phyloP scores from a whole-genome alignment of 2,329 filamentous ascomycete species.

The Myrmaecium sp. region DNA sequence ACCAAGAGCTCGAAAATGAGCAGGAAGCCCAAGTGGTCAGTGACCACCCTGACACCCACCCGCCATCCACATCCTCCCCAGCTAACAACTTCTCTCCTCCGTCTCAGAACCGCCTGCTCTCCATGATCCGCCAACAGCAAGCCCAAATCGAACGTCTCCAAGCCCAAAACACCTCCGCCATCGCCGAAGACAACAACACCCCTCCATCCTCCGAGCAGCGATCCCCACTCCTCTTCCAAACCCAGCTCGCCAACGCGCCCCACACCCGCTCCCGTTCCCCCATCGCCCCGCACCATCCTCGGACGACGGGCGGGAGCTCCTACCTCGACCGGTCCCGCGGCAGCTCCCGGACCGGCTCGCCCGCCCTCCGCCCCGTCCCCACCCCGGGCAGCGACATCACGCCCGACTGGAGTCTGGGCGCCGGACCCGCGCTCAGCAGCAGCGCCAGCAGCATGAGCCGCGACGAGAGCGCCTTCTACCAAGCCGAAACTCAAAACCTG shows the following conservation, averaged over 20 bases:
- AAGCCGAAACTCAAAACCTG: conserved; percentile 65
- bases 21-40: conserved; percentile 61
- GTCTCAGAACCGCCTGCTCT: conserved; percentile 52
- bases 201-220: conserved; percentile 31
- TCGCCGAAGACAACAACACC: conserved; percentile 34
- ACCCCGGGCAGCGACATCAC: conserved; percentile 41
- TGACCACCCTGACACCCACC: conserved; percentile 4
- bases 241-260: conserved; percentile 15
- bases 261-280: conserved; percentile 19
- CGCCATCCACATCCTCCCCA: not conserved
- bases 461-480: conserved; percentile 64
- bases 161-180: conserved; percentile 17
- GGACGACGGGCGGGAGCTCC: conserved; percentile 28
- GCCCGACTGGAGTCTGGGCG: conserved; percentile 44
- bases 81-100: not conserved
- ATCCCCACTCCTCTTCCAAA: conserved; percentile 26
- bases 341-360: conserved; percentile 24
- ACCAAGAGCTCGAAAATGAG: conserved; percentile 64
- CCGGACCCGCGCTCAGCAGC: no score
- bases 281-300: conserved; percentile 25
- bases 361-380: conserved; percentile 36
- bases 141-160: conserved; percentile 47
- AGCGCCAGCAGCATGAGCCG: conserved; percentile 20
- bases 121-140: conserved; percentile 62
- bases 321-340: conserved; percentile 18